Percentiles rank a stretch among this genome's conserved stretches.
Evolutionary conservation across 371 early-diverging fungal genomes (phyloP).

Genomic region (Blakeslea trispora): DNA sequence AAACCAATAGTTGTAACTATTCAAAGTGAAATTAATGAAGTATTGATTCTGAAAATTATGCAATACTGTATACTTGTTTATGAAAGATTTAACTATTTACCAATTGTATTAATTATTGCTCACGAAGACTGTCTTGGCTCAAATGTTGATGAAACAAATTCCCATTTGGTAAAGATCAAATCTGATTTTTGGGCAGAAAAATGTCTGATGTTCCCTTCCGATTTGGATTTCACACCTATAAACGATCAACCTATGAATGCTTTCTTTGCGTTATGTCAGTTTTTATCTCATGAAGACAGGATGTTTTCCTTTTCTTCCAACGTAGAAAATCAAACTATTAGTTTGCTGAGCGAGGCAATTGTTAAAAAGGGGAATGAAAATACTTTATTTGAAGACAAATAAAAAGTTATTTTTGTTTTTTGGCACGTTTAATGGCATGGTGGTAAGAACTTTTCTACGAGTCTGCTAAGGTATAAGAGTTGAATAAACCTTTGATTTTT

Average conservation of each 20-base stretch:
- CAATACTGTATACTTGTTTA: slow-evolving; percentile 19
- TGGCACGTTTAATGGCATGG: slow-evolving; percentile 16
- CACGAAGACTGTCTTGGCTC: slow-evolving; percentile 23
- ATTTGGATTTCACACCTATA: slow-evolving; percentile 21
- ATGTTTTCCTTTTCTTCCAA: slow-evolving; percentile 16
- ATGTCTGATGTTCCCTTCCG: slow-evolving; percentile 25
- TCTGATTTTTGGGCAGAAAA: slow-evolving; percentile 28
- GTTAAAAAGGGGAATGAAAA: slow-evolving; percentile 15
- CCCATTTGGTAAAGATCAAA: slow-evolving; percentile 23
- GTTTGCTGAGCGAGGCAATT: slow-evolving; percentile 12
- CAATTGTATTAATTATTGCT: slow-evolving; percentile 23
- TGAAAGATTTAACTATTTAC: slow-evolving; percentile 20
- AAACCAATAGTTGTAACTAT: slow-evolving; percentile 22
- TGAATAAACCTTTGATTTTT: slow-evolving; percentile 15
- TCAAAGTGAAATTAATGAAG: slow-evolving; percentile 24
- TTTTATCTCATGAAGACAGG: slow-evolving; percentile 20
- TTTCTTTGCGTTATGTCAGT: slow-evolving; percentile 23
- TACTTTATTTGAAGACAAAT: slow-evolving; percentile 17
- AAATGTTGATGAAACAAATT: slow-evolving; percentile 21
- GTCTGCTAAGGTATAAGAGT: slow-evolving; percentile 15
- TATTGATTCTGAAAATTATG: slow-evolving; percentile 14
- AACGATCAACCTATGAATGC: slow-evolving; percentile 20
- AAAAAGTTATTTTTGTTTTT: slow-evolving; percentile 14
- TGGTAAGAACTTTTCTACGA: slow-evolving; percentile 19
- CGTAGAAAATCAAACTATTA: slow-evolving; percentile 22